phyloP scores from a whole-genome alignment of 352 stramenopile genomes.

The Phytophthora cactorum region DNA sequence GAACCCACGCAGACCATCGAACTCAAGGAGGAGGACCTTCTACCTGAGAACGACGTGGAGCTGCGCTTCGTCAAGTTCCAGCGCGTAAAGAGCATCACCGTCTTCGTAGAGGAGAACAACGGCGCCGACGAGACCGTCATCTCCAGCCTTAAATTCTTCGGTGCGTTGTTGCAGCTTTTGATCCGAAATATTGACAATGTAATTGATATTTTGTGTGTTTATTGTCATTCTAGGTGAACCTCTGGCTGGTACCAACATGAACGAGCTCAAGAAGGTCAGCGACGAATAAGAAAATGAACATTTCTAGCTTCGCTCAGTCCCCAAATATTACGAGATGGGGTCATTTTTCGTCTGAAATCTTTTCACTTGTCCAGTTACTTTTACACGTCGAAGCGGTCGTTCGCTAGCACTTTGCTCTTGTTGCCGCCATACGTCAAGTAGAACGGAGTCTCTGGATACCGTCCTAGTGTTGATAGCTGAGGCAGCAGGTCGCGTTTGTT shows the following conservation, averaged over 20 bases:
- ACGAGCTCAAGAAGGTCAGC: slow-evolving; percentile 85
- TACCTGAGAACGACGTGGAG: slow-evolving; percentile 67
- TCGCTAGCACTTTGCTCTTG: slow-evolving; percentile 71
- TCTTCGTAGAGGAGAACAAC: slow-evolving; percentile 86
- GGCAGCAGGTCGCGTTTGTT: slow-evolving; percentile 58
- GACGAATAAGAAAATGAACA: slow-evolving; percentile 59
- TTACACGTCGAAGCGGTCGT: slow-evolving; percentile 73
- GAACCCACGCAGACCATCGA: slow-evolving; percentile 80
- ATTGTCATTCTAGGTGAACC: slow-evolving; percentile 49
- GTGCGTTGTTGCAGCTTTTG: slow-evolving; percentile 26
- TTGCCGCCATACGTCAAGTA: slow-evolving; percentile 67
- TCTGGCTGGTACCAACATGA: slow-evolving; percentile 86
- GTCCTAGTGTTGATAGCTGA: slow-evolving; percentile 50
- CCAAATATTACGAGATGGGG: slow-evolving; percentile 9
- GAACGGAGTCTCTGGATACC: slow-evolving; percentile 53
- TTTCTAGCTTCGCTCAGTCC: slow-evolving; percentile 9
- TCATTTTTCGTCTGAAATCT: background rate
- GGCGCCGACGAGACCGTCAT: slow-evolving; percentile 65
- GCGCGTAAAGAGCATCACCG: slow-evolving; percentile 73
- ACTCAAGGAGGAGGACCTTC: slow-evolving; percentile 54
- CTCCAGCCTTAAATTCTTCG: slow-evolving; percentile 73
- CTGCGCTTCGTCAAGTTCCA: slow-evolving; percentile 88
- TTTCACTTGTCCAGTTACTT: slow-evolving; percentile 1
- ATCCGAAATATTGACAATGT: background rate
- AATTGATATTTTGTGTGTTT: slow-evolving; percentile 11